phyloP scores from a whole-genome alignment of 441 rosid genomes.

The Populus trichocarpa region DNA sequence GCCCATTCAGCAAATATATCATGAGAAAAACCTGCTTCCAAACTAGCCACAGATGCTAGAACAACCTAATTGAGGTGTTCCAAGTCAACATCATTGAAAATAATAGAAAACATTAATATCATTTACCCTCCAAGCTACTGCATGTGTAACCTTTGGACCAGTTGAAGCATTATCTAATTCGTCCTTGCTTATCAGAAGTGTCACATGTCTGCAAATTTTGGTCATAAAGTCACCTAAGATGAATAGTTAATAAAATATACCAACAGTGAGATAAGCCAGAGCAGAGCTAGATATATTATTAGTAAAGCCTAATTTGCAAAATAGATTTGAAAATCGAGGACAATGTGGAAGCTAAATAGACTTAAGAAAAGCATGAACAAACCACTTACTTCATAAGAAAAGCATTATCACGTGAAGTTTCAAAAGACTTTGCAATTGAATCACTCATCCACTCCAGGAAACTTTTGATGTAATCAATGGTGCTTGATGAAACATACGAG shows the following conservation, averaged over 20 bases:
- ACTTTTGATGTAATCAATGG: constrained; percentile 56
- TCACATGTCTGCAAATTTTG: constrained; percentile 63
- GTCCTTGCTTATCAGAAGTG: constrained; percentile 77
- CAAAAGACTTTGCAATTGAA: constrained; percentile 32
- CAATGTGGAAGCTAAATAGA: neutral
- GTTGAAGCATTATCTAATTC: constrained; percentile 80
- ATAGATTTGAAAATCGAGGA: constrained; percentile 5
- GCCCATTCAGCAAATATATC: constrained; percentile 98
- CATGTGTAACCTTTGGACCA: constrained; percentile 82
- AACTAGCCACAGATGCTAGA: constrained; percentile 94
- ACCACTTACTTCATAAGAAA: constrained; percentile 75
- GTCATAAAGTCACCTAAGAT: constrained; percentile 3
- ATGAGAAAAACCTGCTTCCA: constrained; percentile 96
- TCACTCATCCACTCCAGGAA: too few species aligned
- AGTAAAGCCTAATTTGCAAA: constrained; percentile 6
- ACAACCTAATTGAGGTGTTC: constrained; percentile 59
- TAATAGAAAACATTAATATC: constrained; percentile 3
- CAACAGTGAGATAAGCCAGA: neutral
- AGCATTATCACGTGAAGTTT: constrained; percentile 95
- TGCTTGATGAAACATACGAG: constrained; percentile 87
- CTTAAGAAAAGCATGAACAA: neutral
- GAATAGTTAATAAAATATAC: neutral
- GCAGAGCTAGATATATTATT: neutral
- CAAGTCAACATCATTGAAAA: constrained; percentile 18
- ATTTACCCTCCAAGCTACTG: constrained; percentile 7